A percentile compares a stretch with the other conserved stretches of the same genome.
phyloP scores from a whole-genome alignment of 2,329 filamentous ascomycete species.

The Venturia aucupariae region DNA sequence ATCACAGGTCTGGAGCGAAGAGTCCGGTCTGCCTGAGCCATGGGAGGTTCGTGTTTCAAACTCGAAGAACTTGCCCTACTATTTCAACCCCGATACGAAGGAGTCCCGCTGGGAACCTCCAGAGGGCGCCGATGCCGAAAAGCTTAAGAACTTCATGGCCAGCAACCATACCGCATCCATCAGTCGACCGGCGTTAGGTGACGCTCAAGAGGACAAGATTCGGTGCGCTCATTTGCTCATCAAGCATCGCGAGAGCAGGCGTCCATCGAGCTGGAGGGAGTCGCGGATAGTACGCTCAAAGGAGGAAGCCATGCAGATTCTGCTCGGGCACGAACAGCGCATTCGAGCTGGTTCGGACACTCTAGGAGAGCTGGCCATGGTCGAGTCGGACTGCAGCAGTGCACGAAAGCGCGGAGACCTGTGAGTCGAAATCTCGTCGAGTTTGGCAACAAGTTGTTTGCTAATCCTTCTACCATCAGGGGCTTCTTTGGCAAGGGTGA shows the following conservation, averaged over 20 bases:
- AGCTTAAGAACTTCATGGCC: conserved; percentile 91
- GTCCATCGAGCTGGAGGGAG: conserved; percentile 90
- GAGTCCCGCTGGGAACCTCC: conserved; percentile 95
- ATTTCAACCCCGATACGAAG: conserved; percentile 83
- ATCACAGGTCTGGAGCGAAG: conserved; percentile 39
- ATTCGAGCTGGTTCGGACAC: conserved; percentile 62
- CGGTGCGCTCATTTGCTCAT: conserved; percentile 86
- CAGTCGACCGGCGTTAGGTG: conserved; percentile 22
- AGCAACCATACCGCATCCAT: conserved; percentile 61
- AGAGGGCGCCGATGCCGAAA: conserved; percentile 76
- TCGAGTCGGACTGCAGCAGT: conserved; percentile 92
- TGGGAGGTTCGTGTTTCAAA: conserved; percentile 98
- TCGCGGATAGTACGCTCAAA: conserved; percentile 79
- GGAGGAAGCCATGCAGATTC: conserved; percentile 72
- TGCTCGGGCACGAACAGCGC: conserved; percentile 63
- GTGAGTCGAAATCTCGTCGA: conserved; percentile 34
- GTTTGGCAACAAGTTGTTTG: background rate
- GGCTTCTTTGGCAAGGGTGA: conserved; percentile 91
- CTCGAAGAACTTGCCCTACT: conserved; percentile 97
- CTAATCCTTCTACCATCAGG: conserved; percentile 17
- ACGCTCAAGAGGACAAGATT: conserved; percentile 67
- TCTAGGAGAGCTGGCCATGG: conserved; percentile 75
- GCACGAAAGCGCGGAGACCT: conserved; percentile 89
- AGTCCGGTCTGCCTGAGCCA: conserved; percentile 70
- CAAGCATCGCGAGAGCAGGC: conserved; percentile 81